Base-by-base conservation (phyloP, 495 filamentous ascomycete genomes). In the Aspergillus cristatus region DNA sequence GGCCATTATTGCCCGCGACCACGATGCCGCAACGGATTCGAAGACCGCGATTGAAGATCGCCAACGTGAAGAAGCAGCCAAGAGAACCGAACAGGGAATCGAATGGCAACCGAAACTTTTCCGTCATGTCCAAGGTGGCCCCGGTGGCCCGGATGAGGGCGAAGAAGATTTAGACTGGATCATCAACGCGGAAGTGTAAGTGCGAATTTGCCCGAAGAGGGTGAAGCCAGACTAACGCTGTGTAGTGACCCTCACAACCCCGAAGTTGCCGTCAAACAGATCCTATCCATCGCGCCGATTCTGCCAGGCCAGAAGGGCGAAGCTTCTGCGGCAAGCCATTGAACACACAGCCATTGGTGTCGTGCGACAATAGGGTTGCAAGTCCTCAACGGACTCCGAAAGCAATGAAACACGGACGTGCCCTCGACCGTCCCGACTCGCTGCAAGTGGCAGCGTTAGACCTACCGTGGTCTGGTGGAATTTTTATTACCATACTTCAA, bases 101-200 rank as follows among this genome's bases (percentile, higher is more conserved):
- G 88, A 94, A 42, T 99, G 93, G 93, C 78, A 76, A 36, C 90
- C 91, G 6, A 72, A 74, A 40, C 73, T 95, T 13, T 99, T 99
- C 70, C 73, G 86, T 42, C 54, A 53, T 37, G 79, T 93, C 7
- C 71, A 75, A 18, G 82, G 80, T 22, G 86, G 85, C 2, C 78
- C 78, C 13, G 78, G 76, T 28, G 82, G 81, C 11, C 48, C 70
- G 6, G 84, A 86, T 34, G 89, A 93, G 47, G 90, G 88, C 13
- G 86, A 94, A 50, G 79, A 81, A 45, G 81, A 83, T 40, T 67
- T 99, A 15, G 93, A 99, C 58, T 99, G 86, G 85, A 86, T 97
- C 49, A 81, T 99, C 50, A 82, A 87, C 54, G 82, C 93, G 10
- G 67, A 81, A 42, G 78, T 97, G 86, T 96, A 64, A 62, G 81